Percentiles rank a stretch among this genome's conserved stretches.
These are phyloP conservation scores for Psilocybe subaeruginosa DNA, from an alignment of 768 basidiomycete species.

Conservation along the genomic window DNA sequence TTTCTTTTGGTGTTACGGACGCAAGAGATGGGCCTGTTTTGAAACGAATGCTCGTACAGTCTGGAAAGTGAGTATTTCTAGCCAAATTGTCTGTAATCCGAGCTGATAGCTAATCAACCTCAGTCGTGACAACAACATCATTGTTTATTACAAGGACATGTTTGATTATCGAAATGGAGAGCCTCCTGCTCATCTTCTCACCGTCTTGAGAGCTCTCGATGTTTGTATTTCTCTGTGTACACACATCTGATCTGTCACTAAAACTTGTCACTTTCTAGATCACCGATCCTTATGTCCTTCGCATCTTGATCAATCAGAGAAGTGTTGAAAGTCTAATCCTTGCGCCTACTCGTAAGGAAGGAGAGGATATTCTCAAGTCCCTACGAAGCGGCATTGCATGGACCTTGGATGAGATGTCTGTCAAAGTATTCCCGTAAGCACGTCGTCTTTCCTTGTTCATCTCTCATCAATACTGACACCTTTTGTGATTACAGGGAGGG, in stretches of 20 bases:
- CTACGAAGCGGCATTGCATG: constrained; percentile 60
- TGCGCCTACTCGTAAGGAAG: constrained; percentile 63
- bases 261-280: constrained; percentile 48
- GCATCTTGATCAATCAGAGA: constrained; percentile 77
- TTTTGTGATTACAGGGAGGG: constrained; percentile 53
- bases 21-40: constrained; percentile 60
- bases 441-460: neutral
- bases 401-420: constrained; percentile 63
- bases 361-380: constrained; percentile 50
- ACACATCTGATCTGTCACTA: neutral
- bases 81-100: constrained; percentile 7
- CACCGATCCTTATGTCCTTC: constrained; percentile 70
- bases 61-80: constrained; percentile 61
- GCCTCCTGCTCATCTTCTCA: constrained; percentile 60
- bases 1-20: constrained; percentile 77
- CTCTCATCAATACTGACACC: neutral
- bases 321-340: constrained; percentile 77
- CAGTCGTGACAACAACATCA: constrained; percentile 54
- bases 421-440: constrained; percentile 67
- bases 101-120: neutral
- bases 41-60: constrained; percentile 54
- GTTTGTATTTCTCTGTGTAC: constrained; percentile 42
- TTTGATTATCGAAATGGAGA: constrained; percentile 85
- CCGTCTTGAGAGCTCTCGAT: constrained; percentile 81
- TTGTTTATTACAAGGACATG: constrained; percentile 70